Conservation (phyloP, 495 filamentous ascomycete genomes). For the Chaetomidium leptoderma region DNA sequence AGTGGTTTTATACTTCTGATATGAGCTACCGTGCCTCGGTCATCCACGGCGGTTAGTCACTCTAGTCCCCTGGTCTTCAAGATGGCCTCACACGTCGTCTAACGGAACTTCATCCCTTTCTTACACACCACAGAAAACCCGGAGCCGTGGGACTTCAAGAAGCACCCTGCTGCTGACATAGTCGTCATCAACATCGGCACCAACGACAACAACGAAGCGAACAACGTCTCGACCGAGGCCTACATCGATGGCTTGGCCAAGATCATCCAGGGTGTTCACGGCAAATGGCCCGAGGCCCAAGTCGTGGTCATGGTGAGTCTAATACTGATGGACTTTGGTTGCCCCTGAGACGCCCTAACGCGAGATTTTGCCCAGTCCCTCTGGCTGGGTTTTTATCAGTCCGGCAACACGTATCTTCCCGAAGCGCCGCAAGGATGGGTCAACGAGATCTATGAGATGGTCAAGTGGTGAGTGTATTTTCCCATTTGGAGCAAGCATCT, state of each 20-base stretch:
- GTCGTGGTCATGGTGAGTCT: conserved; percentile 57
- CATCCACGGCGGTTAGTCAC: conserved; percentile 46
- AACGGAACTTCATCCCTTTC: neutral
- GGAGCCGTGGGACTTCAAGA: conserved; percentile 57
- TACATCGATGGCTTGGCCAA: conserved; percentile 57
- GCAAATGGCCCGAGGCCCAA: conserved; percentile 57
- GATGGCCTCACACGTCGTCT: neutral
- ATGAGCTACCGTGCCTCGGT: conserved; percentile 48
- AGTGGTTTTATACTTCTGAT: conserved; percentile 65
- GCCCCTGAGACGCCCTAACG: neutral
- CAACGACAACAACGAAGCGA: conserved; percentile 58
- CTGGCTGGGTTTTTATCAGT: conserved; percentile 55
- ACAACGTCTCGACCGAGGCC: conserved; percentile 51
- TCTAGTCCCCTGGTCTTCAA: neutral
- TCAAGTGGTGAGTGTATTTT: conserved; percentile 35
- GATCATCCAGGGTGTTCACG: conserved; percentile 57
- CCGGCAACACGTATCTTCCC: conserved; percentile 53
- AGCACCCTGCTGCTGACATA: conserved; percentile 58
- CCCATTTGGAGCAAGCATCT: neutral
- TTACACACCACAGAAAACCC: conserved; percentile 38
- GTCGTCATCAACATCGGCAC: conserved; percentile 66
- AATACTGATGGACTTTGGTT: neutral
- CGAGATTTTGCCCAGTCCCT: conserved; percentile 45
- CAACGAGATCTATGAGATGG: conserved; percentile 52
- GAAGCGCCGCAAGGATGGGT: conserved; percentile 44